Evolutionary conservation across 2,329 filamentous ascomycete species (phyloP), one percentile per base, ranked within the genome.

Genomic region (Ophiostoma australiae): DNA sequence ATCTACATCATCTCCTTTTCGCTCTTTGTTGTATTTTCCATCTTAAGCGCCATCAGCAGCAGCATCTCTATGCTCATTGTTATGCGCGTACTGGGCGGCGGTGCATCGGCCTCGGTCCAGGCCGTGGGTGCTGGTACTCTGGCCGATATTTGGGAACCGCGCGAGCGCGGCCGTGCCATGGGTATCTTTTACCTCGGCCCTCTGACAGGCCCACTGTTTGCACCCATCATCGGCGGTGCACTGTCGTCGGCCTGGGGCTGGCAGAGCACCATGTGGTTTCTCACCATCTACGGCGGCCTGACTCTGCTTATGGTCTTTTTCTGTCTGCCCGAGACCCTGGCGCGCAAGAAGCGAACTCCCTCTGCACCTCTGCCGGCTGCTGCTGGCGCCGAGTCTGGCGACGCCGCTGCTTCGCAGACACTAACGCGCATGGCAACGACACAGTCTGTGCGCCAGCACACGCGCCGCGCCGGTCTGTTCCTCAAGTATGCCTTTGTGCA

Each of bases 61-160:
- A 90, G 87, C 73, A 91, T 94, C 73, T 82, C 81, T 58, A 93
- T 94, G 91, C 85, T 96, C 55, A 75, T 94, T 75, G 85, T 91
- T 55, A 91, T 94, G 84, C 87, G 92, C 17, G 81, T 93, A 74
- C 81, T 93, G 6, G 85, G 86, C 63, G 92, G 92, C 55, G 92
- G 91, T 27, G 91, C 91, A 3, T 88, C 91, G 0, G 91, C 92
- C 1, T 91, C 90, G 1, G 92, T 94, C 0, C 92, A 94, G 78
- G 90, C 92, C 8, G 91, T 95, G 8, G 92, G 92, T 4, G 91
- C 91, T 1, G 92, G 92, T 6, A 94, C 92, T 2, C 91, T 95
- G 72, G 89, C 92, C 65, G 92, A 95, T 77, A 84, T 94, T 15
- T 96, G 91, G 90, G 90, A 92, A 74, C 80, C 88, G 0, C 84